Evolutionary conservation across 129 eudicot genomes (phyloP).

Genomic region (Arctium lappa): DNA sequence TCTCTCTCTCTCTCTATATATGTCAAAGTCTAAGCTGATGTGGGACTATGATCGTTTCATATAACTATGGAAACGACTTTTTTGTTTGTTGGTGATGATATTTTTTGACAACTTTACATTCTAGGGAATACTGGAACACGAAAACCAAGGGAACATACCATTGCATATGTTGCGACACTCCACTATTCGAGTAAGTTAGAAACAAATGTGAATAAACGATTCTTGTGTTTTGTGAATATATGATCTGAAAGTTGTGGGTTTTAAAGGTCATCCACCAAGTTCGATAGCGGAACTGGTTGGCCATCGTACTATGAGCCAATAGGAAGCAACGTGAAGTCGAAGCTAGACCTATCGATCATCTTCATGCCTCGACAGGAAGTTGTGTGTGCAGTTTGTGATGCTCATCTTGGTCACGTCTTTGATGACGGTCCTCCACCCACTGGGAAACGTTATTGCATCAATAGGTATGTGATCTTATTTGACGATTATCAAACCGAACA

Average conservation of each 20-base stretch:
- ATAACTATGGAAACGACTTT: neutral
- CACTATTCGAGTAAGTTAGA: constrained; percentile 73
- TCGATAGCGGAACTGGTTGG: constrained; percentile 98
- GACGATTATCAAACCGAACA: neutral
- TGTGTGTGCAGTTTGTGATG: constrained; percentile 80
- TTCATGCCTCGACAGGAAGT: constrained; percentile 98
- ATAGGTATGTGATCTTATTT: constrained; percentile 40
- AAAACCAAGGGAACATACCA: constrained; percentile 83
- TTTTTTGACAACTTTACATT: neutral
- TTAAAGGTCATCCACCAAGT: constrained; percentile 79
- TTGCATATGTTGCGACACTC: constrained; percentile 94
- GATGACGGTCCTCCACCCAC: constrained; percentile 98
- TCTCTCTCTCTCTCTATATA: too few relatives aligned
- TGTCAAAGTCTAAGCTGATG: too few relatives aligned
- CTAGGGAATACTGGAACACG: constrained; percentile 91
- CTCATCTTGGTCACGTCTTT: constrained; percentile 95
- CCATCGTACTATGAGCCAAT: constrained; percentile 81
- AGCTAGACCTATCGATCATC: constrained; percentile 78
- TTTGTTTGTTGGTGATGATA: neutral
- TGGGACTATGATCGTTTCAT: too few relatives aligned
- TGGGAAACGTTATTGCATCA: constrained; percentile 85
- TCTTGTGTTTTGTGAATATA: neutral
- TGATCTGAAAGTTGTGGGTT: neutral
- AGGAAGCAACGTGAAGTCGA: constrained; percentile 86
- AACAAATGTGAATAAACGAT: neutral